Percentiles rank a stretch among this genome's conserved stretches.
phyloP scores from a whole-genome alignment of 2,329 filamentous ascomycete genomes.

The Ceratocystis alfenasii region DNA sequence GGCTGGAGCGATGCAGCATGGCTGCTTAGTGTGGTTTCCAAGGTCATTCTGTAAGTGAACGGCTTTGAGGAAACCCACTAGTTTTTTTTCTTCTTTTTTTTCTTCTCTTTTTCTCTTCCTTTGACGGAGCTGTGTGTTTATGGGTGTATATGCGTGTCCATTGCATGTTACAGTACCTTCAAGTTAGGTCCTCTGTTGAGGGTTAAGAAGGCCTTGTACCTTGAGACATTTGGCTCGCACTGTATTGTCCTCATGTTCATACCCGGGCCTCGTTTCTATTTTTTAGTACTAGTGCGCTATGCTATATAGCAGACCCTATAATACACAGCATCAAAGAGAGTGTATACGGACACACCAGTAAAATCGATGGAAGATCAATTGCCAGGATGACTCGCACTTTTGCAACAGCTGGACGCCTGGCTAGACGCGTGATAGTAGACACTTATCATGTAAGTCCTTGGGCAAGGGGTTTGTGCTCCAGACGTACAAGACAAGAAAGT shows the following conservation, averaged over 20 bases:
- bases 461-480: not conserved
- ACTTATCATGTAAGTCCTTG: too few relatives aligned
- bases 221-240: not conserved
- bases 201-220: not conserved
- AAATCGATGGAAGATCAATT: not conserved
- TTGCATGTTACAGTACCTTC: not conserved
- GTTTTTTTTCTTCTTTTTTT: not conserved
- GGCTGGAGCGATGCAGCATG: conserved; percentile 57
- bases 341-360: not conserved
- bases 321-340: not conserved
- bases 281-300: not conserved
- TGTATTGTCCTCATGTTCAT: not conserved
- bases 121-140: not conserved
- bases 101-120: not conserved
- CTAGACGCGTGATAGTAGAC: not conserved
- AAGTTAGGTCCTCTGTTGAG: not conserved
- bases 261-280: not conserved
- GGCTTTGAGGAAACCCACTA: too few relatives aligned
- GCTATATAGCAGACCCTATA: not conserved
- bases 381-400: not conserved
- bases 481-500: not conserved
- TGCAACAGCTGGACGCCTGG: not conserved
- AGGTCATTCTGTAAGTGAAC: conserved; percentile 40
- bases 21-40: conserved; percentile 53
- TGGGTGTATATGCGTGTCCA: not conserved